These are phyloP conservation scores for Pneumocystis oryctolagi DNA, from an alignment of 1,139 yeast genomes.

Conservation along the genomic window DNA sequence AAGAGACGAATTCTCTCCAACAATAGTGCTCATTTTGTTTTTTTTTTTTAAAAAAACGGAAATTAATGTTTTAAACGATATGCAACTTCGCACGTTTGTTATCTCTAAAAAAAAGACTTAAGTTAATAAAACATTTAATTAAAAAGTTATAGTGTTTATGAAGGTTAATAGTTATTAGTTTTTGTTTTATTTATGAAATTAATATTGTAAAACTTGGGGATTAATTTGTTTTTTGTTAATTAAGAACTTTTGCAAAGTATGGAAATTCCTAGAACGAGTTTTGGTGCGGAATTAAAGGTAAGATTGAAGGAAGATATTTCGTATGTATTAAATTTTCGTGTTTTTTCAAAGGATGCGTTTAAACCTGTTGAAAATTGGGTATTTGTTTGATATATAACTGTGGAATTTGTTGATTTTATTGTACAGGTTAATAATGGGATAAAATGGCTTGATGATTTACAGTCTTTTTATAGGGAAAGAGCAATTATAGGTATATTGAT, in stretches of 20 bases:
- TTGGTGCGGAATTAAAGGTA: background rate
- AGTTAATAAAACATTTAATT: background rate
- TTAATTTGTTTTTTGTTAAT: background rate
- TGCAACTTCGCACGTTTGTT: background rate
- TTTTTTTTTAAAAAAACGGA: background rate
- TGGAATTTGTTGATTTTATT: background rate
- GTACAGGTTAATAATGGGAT: slow-evolving; percentile 43
- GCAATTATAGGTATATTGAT: slow-evolving; percentile 32
- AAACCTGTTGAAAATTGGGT: slow-evolving; percentile 14
- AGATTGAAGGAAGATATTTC: background rate
- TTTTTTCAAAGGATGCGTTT: slow-evolving; percentile 11
- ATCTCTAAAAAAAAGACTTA: background rate
- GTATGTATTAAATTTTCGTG: background rate
- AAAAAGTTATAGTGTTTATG: background rate
- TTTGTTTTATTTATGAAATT: background rate
- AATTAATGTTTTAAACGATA: background rate
- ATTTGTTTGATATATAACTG: background rate
- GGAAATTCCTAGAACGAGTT: background rate
- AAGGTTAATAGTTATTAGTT: background rate
- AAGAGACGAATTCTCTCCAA: background rate
- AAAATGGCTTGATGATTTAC: slow-evolving; percentile 63
- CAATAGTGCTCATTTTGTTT: background rate
- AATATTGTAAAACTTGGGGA: background rate
- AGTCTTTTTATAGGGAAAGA: slow-evolving; percentile 69
- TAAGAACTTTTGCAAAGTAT: background rate